Evolutionary conservation across 257 asterid genomes (phyloP), one percentile per base, ranked within the genome.

Genomic region (Rehmannia glutinosa): DNA sequence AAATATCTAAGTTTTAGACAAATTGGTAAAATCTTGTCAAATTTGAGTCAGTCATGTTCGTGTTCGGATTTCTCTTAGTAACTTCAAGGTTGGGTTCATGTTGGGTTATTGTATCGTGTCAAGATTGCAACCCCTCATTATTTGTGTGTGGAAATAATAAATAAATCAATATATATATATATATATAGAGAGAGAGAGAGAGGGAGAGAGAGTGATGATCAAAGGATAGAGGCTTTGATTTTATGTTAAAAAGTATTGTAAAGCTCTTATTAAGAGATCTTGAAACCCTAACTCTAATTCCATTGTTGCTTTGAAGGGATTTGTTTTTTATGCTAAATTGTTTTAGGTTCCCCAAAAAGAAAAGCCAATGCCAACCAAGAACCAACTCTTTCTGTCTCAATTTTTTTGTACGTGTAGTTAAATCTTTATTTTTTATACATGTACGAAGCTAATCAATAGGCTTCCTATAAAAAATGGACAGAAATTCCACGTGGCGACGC

Each of bases 341-440:
- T 30, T 51, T 33, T 23, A 62, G 59, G 15, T 64, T 75, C 68
- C 68, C 80, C 68, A 15, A 73, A 76, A 77, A 42, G 71, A 72
- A 75, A 72, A 75, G 71, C 73, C 73, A 75, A 72, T 75, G 69
- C 82, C 85, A 80, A 75, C 83, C 71, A 61, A 62, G 82, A 70
- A 46, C 73, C 81, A 68, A 68, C 79, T 77, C 73, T 63, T 36
- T 23, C 16, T 36, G 11, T 36, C 65, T 2, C 15, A 35, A 12
- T 59, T n/a, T n/a, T n/a, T n/a, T n/a, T n/a, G n/a, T 58, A 58
- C 6, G n/a, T 35, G 23, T 4, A 33, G 13, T 16, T 15, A 33
- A 33, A 58, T 58, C 32, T 32, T 19, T 58, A 17, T 15, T 19
- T 17, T 10, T 39, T 21, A 21, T 39, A 7, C 38, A 61, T 38